Evolutionary conservation across 768 basidiomycete species (phyloP).

Genomic region (Fistulinella prunicolor): DNA sequence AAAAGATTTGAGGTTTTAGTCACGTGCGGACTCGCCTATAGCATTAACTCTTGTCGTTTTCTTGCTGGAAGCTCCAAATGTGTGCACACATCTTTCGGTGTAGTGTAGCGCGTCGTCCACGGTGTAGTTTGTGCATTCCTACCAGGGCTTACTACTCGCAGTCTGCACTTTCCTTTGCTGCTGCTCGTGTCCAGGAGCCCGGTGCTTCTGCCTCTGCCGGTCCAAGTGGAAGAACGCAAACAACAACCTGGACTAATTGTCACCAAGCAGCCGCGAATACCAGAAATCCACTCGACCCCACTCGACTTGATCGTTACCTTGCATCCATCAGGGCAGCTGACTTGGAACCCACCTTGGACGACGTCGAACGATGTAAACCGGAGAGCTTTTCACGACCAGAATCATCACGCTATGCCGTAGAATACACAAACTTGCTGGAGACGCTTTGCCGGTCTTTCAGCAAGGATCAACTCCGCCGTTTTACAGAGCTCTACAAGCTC

Average conservation of each 20-base stretch:
- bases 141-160: constrained; percentile 27
- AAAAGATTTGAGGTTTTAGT: constrained; percentile 8
- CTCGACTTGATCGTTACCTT: constrained; percentile 54
- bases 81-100: constrained; percentile 17
- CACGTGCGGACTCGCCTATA: constrained; percentile 14
- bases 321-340: constrained; percentile 47
- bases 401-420: constrained; percentile 45
- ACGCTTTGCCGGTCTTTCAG: constrained; percentile 62
- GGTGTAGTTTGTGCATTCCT: constrained; percentile 15
- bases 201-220: constrained; percentile 4
- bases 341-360: constrained; percentile 50
- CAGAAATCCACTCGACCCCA: constrained; percentile 38
- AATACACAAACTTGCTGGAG: constrained; percentile 54
- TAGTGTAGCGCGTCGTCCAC: constrained; percentile 13
- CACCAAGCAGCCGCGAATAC: neutral
- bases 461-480: constrained; percentile 54
- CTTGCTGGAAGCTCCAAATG: constrained; percentile 13
- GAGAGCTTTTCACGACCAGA: constrained; percentile 36
- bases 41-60: neutral
- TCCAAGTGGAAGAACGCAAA: neutral
- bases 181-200: constrained; percentile 4
- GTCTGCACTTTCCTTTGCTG: constrained; percentile 13
- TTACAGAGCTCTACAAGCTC: constrained; percentile 49
- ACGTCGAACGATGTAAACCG: constrained; percentile 60
- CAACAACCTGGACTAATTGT: constrained; percentile 3